Evolutionary conservation across 2,329 filamentous ascomycete genomes (phyloP).

Genomic region (Teratosphaeriaceae sp.): DNA sequence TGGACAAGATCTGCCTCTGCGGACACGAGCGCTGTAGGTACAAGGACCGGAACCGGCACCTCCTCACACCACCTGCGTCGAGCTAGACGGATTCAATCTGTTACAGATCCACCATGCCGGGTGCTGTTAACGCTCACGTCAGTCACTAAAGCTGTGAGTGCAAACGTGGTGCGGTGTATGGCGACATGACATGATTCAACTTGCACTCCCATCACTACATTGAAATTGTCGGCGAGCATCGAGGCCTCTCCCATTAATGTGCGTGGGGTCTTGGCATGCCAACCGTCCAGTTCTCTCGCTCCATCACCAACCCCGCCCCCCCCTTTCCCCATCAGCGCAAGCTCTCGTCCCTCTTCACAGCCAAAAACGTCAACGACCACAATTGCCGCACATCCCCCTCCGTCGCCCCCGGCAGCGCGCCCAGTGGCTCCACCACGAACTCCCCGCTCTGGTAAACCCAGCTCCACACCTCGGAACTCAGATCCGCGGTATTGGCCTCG

Average conservation of each 20-base stretch:
- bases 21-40: conserved; percentile 48
- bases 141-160: too few species aligned
- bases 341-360: conserved; percentile 36
- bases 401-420: conserved; percentile 38
- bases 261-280: too few species aligned
- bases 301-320: too few species aligned
- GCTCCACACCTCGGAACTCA: conserved; percentile 57
- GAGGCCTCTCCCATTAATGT: too few species aligned
- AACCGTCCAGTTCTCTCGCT: too few species aligned
- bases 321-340: too few species aligned
- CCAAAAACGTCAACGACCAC: conserved; percentile 54
- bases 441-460: conserved; percentile 44
- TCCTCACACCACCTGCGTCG: background rate
- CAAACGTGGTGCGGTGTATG: too few species aligned
- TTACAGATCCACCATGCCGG: too few species aligned
- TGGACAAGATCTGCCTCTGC: conserved; percentile 51
- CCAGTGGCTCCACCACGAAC: conserved; percentile 47
- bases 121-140: too few species aligned
- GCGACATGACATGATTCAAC: too few species aligned
- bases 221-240: too few species aligned
- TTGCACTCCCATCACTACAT: too few species aligned
- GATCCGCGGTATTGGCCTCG: conserved; percentile 45
- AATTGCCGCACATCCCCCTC: conserved; percentile 52
- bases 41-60: conserved; percentile 4
- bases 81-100: background rate